Conservation (phyloP, 2,329 filamentous ascomycete species). For the Truncatella angustata region DNA sequence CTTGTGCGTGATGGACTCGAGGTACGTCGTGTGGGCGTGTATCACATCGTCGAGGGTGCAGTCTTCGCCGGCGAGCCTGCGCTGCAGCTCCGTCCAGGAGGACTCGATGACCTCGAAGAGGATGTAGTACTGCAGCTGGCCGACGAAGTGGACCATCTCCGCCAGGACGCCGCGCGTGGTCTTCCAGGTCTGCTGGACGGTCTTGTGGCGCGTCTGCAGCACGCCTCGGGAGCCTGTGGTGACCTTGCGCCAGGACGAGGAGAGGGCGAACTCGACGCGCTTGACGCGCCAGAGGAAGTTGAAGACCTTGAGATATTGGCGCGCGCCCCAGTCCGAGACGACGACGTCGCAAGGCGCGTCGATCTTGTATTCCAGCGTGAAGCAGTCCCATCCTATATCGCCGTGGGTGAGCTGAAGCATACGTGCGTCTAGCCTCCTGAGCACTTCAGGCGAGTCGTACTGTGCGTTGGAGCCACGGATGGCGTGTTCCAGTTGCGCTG, state of each 20-base stretch:
- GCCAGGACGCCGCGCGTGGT: conserved; percentile 82
- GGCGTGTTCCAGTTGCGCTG: conserved; percentile 95
- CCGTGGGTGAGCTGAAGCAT: conserved; percentile 97
- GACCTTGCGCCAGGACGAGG: conserved; percentile 88
- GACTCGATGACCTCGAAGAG: conserved; percentile 97
- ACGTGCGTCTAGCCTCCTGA: conserved; percentile 89
- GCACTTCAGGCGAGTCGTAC: conserved; percentile 87
- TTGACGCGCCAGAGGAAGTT: conserved; percentile 99
- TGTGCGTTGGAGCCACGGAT: conserved; percentile 97
- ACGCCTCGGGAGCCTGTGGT: conserved; percentile 96
- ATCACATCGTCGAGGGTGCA: conserved; percentile 96
- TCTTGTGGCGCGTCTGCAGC: conserved; percentile 68
- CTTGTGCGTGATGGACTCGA: conserved; percentile 93
- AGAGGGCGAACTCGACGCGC: conserved; percentile 90
- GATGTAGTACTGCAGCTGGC: conserved; percentile 97
- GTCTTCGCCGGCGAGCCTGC: conserved; percentile 76
- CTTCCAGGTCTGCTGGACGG: conserved; percentile 82
- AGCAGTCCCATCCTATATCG: conserved; percentile 98
- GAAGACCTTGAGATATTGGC: conserved; percentile 98
- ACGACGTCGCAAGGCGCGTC: conserved; percentile 96
- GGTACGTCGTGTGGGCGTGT: conserved; percentile 83
- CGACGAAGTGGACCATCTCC: conserved; percentile 98
- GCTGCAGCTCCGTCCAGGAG: conserved; percentile 88
- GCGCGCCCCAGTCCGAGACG: conserved; percentile 90
- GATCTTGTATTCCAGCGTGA: conserved; percentile 98